Percentiles rank a stretch among this genome's conserved stretches.
Evolutionary conservation across 495 filamentous ascomycete genomes (phyloP).

Genomic region (Daldinia bambusicola): DNA sequence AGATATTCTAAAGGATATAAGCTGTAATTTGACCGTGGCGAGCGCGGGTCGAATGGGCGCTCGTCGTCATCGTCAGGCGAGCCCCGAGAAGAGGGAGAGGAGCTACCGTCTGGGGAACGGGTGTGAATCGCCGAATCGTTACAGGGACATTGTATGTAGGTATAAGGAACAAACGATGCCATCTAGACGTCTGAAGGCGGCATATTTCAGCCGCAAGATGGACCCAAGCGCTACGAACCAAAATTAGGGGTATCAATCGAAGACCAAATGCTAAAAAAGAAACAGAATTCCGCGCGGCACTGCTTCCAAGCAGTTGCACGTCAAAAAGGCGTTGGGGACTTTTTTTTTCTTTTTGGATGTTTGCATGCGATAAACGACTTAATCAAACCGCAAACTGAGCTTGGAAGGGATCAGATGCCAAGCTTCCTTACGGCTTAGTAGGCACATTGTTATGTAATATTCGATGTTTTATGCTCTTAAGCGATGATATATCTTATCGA

Average conservation of each 20-base stretch:
- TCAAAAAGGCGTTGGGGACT: neutral
- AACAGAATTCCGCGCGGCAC: neutral
- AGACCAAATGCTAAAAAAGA: neutral
- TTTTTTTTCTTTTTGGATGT: neutral
- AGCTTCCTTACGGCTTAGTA: neutral
- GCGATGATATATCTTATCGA: neutral
- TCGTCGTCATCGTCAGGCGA: conserved; percentile 77
- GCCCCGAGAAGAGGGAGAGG: conserved; percentile 48
- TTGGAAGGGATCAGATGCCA: neutral
- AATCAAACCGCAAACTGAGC: conserved; percentile 4
- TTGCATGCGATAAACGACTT: neutral
- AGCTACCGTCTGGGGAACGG: conserved; percentile 55
- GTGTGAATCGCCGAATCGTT: conserved; percentile 64
- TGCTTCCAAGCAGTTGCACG: conserved; percentile 2
- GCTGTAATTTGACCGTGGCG: conserved; percentile 84
- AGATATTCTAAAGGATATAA: conserved; percentile 94
- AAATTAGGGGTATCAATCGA: neutral
- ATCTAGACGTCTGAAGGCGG: conserved; percentile 57
- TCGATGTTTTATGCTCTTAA: conserved; percentile 1
- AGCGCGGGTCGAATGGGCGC: conserved; percentile 84
- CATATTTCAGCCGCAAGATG: conserved; percentile 40
- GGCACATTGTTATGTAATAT: neutral
- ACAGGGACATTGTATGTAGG: conserved; percentile 92
- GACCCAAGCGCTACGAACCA: neutral
- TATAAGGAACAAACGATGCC: conserved; percentile 85